Evolutionary conservation across 352 stramenopile species (phyloP), one percentile per base, ranked within the genome.

Genomic region (Phytophthora meadii): DNA sequence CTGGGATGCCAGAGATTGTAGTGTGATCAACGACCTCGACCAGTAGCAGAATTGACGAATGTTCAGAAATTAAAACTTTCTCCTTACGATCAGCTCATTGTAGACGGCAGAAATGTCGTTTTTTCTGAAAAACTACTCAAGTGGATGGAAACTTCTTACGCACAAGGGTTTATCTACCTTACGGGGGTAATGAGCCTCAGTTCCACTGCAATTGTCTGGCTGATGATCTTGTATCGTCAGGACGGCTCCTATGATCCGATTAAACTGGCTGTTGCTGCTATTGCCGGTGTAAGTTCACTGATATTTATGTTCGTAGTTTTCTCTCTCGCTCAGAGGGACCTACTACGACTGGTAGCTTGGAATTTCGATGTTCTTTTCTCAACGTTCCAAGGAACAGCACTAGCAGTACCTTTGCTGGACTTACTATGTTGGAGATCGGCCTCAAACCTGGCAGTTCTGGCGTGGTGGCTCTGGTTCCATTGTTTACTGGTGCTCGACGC

Each of bases 381-480:
- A n/a, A 61, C 40, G 0, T 65, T 62, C 22, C 68, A 69, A 22
- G 48, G 37, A 4, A 62, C 50, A 15, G 44, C 41, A 11, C 40
- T 74, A 6, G 42, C 66, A 8, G 5, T 76, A 3, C 75, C 68
- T 25, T 37, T 85, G 8, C 62, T 72, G 12, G 72, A 76, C 51
- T 28, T 83, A 46, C 52, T 72, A 17, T n/a, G 41, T 0, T 89
- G 81, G 74, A 58, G 76, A 30, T 5, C 28, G 8, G 51, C 70
- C 10, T 70, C 32, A 7, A 54, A 54, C 22, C 37, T 88, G 32
- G 70, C 70, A 15, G 32, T 88, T 17, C 7, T 77, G 12, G 58
- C 75, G 5, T 88, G 79, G 74, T 64, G 57, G 62, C 30, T 83
- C 19, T 87, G 81, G 77, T 81, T 86, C 34, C 76, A 84, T 37